These are phyloP conservation scores for Candida orba DNA, from an alignment of 805 yeast species.

Conservation along the genomic window DNA sequence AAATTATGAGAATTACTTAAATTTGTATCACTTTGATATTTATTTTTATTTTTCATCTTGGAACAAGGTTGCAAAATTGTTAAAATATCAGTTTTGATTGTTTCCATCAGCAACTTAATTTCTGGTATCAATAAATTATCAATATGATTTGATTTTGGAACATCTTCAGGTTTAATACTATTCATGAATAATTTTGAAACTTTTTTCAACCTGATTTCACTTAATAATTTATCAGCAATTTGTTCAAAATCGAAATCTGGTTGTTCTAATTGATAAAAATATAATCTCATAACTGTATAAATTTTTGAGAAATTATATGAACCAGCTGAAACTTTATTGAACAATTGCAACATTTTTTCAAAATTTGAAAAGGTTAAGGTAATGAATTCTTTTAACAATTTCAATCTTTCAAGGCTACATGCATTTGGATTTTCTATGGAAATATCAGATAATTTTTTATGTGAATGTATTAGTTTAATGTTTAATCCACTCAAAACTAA, in stretches of 20 bases:
- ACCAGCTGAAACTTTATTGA: constrained; percentile 8
- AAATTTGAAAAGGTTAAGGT: constrained; percentile 4
- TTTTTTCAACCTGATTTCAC: constrained; percentile 1
- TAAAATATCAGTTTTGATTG: constrained; percentile 8
- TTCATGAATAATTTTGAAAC: constrained; percentile 4
- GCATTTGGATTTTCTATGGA: not conserved
- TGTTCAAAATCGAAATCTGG: constrained; percentile 17
- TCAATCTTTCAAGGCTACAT: constrained; percentile 5
- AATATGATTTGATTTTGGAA: constrained; percentile 14
- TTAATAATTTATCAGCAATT: constrained; percentile 3
- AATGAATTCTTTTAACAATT: constrained; percentile 9
- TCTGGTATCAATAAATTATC: constrained; percentile 14
- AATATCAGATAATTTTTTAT: constrained; percentile 1
- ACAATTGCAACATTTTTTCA: constrained; percentile 13
- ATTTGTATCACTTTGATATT: no score
- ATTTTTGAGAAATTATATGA: constrained; percentile 17
- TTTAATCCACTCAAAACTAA: constrained; percentile 7
- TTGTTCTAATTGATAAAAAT: constrained; percentile 11
- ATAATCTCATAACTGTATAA: constrained; percentile 10
- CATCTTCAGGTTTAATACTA: constrained; percentile 11
- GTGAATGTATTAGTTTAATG: constrained; percentile 17
- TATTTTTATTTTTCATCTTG: not conserved
- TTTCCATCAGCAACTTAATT: constrained; percentile 7
- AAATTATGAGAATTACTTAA: not conserved
- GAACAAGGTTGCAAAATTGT: constrained; percentile 16